Base-by-base conservation (phyloP, 2,329 filamentous ascomycete species). In the Diplodia intermedia region DNA sequence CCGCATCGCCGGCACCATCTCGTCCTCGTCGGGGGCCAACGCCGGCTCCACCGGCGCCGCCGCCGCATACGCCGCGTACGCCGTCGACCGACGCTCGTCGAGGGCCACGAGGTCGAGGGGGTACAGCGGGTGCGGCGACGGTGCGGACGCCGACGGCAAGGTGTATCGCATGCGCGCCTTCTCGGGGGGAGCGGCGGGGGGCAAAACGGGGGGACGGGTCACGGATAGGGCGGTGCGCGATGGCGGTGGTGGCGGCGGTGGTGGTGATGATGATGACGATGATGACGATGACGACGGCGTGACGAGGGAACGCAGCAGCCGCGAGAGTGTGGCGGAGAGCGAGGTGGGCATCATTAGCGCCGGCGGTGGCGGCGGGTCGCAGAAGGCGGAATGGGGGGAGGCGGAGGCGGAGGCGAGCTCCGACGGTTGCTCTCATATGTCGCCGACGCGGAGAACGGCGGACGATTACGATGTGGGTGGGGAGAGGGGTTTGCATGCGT, bases 311-410 rank as follows among this genome's bases (percentile, higher is more conserved):
- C 9, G 43, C n/a, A 63, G 60, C 26, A 63, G 60, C 26, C 7
- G 7, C 7, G 60, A 63, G 38, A 63, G 60, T n/a, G 20, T 61
- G n/a, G 43, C 43, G 33, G 56, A 29, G n/a, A 61, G 56, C 5
- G 56, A 20, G 20, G 56, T 18, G 36, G 26, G n/a, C 3, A 61
- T 61, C 15, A 40, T 61, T 4, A 12, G 18, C 18, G 40, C 6
- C 31, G 31, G 31, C 31, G 7, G 31, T 33, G 33, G 55, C 55
- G 38, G 33, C 5, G 3, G 55, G 38, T 26, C 23, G 2, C 23
- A 18, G 36, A 38, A 43, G 33, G 18, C 18, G 29, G 18, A 31
- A 23, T 29, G 31, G 26, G 50, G 29, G 11, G 23, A 26, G 23
- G 23, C 29, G 11, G 23, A 26, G 23, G 23, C 29, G 11, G 23